Evolutionary conservation across 495 filamentous ascomycete species (phyloP), one percentile per base, ranked within the genome.

Genomic region (Viridothelium virens): DNA sequence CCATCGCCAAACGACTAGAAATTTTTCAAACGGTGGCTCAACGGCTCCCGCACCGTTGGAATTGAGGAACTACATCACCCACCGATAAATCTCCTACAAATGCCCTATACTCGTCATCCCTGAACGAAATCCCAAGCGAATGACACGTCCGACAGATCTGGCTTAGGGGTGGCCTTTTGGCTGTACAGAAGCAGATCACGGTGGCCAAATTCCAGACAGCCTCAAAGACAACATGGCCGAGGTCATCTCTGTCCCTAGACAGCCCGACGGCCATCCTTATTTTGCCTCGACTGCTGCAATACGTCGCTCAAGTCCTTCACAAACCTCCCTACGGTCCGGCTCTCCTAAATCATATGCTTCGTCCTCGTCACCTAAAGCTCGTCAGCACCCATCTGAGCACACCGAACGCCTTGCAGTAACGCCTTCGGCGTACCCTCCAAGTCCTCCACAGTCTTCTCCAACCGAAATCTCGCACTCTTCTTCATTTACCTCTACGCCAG

Each of bases 401-500:
- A 9, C 16, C 53, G 41, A 66, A 46, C 48, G 33, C 16, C 16
- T 39, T 2, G 39, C 34, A 61, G 14, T 38, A 7, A 66, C 63
- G 18, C 44, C 47, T 7, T 16, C 41, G 2, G 44, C 36, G 61
- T 39, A 61, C 4, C 14, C 18, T 34, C 25, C 53, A n/a, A 59
- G 56, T 33, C 56, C 68, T 46, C 68, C 65, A 31, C 65, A 46
- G 38, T 38, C 37, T 2, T 70, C 68, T 12, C 50, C 38, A 2
- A 38, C 36, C 65, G 61, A 67, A 18, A 37, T 67, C 38, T 61
- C 65, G 16, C 39, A 64, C 1, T 47, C 59, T 1, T 70, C 68
- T 0, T 70, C 68, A 11, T 59, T 65, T 25, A 56, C 37, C 37
- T 66, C 68, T 16, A 64, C 65, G 25, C 65, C 68, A 33, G 37